Conservation (phyloP, 192 early-diverging fungal species). For the Coemansia brasiliensis region DNA sequence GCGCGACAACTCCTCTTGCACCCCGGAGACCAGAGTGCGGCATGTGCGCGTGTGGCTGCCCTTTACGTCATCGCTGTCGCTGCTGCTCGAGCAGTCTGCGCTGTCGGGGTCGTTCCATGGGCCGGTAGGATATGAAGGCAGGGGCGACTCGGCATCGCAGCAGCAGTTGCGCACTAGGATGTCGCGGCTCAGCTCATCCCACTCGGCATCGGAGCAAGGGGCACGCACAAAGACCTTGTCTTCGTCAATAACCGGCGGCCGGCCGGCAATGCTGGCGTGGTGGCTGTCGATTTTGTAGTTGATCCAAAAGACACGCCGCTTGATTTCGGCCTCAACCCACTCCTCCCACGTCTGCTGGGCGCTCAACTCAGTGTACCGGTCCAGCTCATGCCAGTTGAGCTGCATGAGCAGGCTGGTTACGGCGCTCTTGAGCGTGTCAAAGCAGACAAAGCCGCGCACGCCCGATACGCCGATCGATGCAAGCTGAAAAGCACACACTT, state of each 20-base stretch:
- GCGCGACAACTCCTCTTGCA: constrained; percentile 15
- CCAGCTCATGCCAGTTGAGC: constrained; percentile 39
- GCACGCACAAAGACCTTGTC: constrained; percentile 7
- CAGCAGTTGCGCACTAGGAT: constrained; percentile 9
- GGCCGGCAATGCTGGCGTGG: constrained; percentile 16
- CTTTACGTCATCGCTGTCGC: background rate
- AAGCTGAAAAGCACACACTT: constrained; percentile 32
- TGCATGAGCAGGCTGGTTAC: constrained; percentile 27
- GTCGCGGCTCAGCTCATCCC: constrained; percentile 32
- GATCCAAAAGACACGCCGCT: constrained; percentile 41
- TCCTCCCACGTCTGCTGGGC: constrained; percentile 22
- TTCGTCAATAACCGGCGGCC: constrained; percentile 16
- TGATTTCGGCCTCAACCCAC: constrained; percentile 38
- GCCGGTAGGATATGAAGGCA: constrained; percentile 3
- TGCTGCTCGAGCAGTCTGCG: background rate
- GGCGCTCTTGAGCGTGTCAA: constrained; percentile 21
- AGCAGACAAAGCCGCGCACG: constrained; percentile 8
- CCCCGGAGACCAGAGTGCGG: background rate
- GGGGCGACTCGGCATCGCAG: background rate
- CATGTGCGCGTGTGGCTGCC: background rate
- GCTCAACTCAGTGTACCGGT: constrained; percentile 11
- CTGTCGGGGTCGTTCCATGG: constrained; percentile 8
- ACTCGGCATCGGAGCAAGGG: constrained; percentile 30
- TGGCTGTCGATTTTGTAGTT: constrained; percentile 27
- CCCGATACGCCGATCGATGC: constrained; percentile 14